phyloP scores from a whole-genome alignment of 192 early-diverging fungal species.

The Coemansia sp. region DNA sequence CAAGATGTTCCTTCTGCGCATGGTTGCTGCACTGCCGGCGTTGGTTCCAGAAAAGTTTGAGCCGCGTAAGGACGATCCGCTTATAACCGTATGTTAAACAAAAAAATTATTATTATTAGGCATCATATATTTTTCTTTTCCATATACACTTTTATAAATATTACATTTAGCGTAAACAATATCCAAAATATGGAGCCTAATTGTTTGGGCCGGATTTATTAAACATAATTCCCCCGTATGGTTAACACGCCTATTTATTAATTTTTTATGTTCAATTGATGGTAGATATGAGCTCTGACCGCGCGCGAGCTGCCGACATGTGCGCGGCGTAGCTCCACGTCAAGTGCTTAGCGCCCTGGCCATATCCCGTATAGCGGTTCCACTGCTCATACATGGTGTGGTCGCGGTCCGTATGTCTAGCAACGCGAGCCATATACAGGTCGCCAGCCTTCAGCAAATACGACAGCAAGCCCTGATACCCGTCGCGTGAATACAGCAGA shows the following conservation, averaged over 20 bases:
- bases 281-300: neutral
- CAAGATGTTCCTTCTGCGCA: conserved; percentile 31
- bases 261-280: neutral
- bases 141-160: neutral
- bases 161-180: no score
- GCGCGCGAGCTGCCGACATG: conserved; percentile 24
- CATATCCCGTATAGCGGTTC: conserved; percentile 54
- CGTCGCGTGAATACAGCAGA: no score
- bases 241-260: no score
- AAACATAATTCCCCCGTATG: no score
- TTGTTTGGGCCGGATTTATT: no score
- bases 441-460: conserved; percentile 58
- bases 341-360: conserved; percentile 63
- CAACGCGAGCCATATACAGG: conserved; percentile 57
- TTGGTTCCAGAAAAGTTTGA: conserved; percentile 10
- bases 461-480: conserved; percentile 6
- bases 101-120: neutral
- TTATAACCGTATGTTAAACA: conserved; percentile 3
- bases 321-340: conserved; percentile 73
- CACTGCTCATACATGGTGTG: conserved; percentile 68
- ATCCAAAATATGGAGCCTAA: no score
- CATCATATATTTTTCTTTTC: no score
- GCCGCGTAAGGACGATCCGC: conserved; percentile 6
- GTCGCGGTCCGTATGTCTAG: conserved; percentile 53
- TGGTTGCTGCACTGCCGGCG: conserved; percentile 24